Evolutionary conservation across 164 flowering plant species (phyloP).

Genomic region (Litsea cubeba): DNA sequence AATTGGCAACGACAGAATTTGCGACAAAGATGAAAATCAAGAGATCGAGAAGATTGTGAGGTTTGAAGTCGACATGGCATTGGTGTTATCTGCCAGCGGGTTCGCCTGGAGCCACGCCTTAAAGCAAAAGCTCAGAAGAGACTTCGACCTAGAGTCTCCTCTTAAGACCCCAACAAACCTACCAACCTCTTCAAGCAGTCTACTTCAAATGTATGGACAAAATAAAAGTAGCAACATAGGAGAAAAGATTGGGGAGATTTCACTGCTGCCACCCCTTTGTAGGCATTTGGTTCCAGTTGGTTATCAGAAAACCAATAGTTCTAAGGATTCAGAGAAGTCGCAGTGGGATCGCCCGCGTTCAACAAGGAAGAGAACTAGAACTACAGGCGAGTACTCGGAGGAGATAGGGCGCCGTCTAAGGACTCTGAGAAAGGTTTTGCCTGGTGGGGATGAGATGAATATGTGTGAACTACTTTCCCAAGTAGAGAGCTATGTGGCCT

Average conservation of each 20-base stretch:
- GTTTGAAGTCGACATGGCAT: slow-evolving; percentile 34
- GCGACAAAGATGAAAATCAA: background rate
- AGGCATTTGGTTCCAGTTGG: slow-evolving; percentile 2
- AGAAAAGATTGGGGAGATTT: background rate
- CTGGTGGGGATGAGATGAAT: slow-evolving; percentile 35
- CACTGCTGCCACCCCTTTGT: slow-evolving; percentile 3
- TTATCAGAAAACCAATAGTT: background rate
- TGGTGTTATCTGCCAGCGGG: slow-evolving; percentile 20
- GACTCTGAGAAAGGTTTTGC: slow-evolving; percentile 22
- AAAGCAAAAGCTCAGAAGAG: slow-evolving; percentile 21
- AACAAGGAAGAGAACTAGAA: slow-evolving; percentile 3
- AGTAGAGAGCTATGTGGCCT: slow-evolving; percentile 30
- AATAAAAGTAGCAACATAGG: background rate
- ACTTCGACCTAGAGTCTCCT: background rate
- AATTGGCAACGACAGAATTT: background rate
- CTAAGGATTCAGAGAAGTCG: background rate
- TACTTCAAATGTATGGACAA: background rate
- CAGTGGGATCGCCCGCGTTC: background rate
- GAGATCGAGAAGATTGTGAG: slow-evolving; percentile 14
- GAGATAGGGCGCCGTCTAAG: slow-evolving; percentile 10
- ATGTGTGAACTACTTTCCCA: slow-evolving; percentile 23
- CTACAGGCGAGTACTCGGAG: slow-evolving; percentile 7
- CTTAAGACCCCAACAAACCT: slow-evolving; percentile 1
- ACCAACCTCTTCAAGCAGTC: background rate
- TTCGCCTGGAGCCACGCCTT: slow-evolving; percentile 34